phyloP scores from a whole-genome alignment of 2,329 filamentous ascomycete species.

The Boeremia lycopersici region DNA sequence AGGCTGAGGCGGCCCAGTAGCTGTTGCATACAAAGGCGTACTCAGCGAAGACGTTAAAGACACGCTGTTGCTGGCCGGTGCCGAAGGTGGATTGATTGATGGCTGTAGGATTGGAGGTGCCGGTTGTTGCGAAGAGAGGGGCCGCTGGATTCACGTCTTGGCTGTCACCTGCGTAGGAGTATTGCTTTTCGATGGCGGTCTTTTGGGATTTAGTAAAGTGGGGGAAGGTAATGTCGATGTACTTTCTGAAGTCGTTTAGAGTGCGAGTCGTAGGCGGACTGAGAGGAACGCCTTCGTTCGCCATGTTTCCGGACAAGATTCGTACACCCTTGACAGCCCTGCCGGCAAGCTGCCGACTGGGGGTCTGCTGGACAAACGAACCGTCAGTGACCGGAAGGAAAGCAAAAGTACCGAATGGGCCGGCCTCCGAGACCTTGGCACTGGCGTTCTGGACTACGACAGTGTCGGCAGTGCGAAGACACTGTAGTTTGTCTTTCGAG shows the following conservation, averaged over 20 bases:
- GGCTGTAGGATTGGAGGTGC: conserved; percentile 29
- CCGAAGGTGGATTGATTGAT: conserved; percentile 39
- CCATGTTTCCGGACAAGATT: conserved; percentile 42
- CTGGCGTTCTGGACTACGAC: conserved; percentile 37
- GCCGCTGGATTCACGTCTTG: conserved; percentile 26
- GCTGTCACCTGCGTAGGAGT: conserved; percentile 37
- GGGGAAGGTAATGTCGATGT: conserved; percentile 39
- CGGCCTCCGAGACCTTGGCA: conserved; percentile 38
- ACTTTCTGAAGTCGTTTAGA: conserved; percentile 37
- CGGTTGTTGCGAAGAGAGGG: conserved; percentile 35
- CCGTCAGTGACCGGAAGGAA: conserved; percentile 52
- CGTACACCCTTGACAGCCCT: conserved; percentile 35
- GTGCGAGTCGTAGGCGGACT: conserved; percentile 37
- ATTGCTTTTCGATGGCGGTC: conserved; percentile 32
- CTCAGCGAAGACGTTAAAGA: conserved; percentile 54
- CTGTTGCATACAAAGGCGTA: conserved; percentile 52
- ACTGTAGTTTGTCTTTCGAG: conserved; percentile 33
- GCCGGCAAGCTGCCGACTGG: conserved; percentile 35
- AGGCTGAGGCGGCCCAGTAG: conserved; percentile 49
- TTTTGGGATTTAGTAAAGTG: conserved; percentile 43
- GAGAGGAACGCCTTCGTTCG: conserved; percentile 50
- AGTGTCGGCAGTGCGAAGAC: conserved; percentile 34
- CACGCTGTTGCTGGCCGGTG: conserved; percentile 43
- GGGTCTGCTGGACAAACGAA: conserved; percentile 46
- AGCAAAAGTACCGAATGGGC: conserved; percentile 50